Percentiles rank a stretch among this genome's conserved stretches.
These are phyloP conservation scores for Solanum stenotomum DNA, from an alignment of 257 asterid species.

Conservation along the genomic window DNA sequence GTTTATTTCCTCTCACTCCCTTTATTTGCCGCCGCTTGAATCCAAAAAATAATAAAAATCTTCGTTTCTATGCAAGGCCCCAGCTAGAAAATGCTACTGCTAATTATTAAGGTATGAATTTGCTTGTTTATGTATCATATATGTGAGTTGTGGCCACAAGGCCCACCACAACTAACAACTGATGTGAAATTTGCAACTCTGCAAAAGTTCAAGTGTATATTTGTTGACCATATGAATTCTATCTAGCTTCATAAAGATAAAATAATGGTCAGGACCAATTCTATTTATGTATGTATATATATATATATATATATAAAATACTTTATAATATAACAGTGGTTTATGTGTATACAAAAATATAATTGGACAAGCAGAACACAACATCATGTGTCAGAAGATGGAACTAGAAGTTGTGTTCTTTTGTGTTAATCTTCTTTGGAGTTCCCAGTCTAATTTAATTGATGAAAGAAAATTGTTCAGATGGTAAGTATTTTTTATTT, in stretches of 20 bases:
- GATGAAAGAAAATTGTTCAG: fast-evolving
- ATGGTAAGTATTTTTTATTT: no score
- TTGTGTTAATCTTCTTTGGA: background rate
- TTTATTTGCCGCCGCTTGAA: background rate
- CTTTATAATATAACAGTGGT: background rate
- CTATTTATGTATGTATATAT: background rate
- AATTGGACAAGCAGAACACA: background rate
- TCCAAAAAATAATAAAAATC: background rate
- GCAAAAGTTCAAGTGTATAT: background rate
- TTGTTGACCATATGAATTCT: background rate
- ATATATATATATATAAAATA: background rate
- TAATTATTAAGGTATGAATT: background rate
- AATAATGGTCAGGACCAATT: background rate
- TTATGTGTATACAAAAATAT: background rate
- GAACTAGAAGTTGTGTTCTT: background rate
- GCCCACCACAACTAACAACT: background rate
- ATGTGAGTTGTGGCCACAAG: background rate
- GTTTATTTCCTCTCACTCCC: background rate
- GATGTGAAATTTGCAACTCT: background rate
- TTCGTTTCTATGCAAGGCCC: background rate
- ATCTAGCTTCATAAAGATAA: background rate
- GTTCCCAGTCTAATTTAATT: background rate
- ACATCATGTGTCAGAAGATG: background rate
- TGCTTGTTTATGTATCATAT: background rate
- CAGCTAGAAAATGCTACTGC: background rate